Percentiles rank a stretch among this genome's conserved stretches.
Conservation (phyloP, 2,329 filamentous ascomycete genomes). For the Cordyceps sp. region DNA sequence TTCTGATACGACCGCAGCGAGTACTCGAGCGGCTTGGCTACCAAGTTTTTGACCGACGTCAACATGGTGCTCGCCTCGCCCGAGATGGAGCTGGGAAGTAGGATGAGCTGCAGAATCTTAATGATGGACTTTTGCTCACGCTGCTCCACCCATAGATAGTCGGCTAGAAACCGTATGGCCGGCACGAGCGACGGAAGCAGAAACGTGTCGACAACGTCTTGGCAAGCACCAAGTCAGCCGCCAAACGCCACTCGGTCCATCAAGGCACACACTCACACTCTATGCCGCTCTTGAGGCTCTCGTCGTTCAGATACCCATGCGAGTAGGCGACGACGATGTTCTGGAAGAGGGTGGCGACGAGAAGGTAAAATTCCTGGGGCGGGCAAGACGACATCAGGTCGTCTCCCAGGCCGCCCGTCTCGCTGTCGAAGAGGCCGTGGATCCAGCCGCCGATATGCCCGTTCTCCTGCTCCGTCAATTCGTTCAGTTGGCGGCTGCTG, state of each 20-base stretch:
- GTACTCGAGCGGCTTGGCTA: slow-evolving; percentile 52
- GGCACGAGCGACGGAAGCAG: slow-evolving; percentile 63
- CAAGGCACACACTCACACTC: slow-evolving; percentile 41
- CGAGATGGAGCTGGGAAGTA: slow-evolving; percentile 54
- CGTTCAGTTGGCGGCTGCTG: slow-evolving; percentile 36
- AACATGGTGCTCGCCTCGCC: slow-evolving; percentile 58
- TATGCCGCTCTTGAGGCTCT: slow-evolving; percentile 56
- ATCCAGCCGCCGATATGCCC: slow-evolving; percentile 60
- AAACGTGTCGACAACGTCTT: slow-evolving; percentile 67
- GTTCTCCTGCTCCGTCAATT: slow-evolving; percentile 47
- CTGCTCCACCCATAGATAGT: slow-evolving; percentile 51
- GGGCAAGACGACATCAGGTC: slow-evolving; percentile 70
- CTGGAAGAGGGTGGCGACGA: slow-evolving; percentile 62
- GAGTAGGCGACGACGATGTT: slow-evolving; percentile 57
- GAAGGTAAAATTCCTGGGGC: slow-evolving; percentile 66
- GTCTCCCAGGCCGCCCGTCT: slow-evolving; percentile 57
- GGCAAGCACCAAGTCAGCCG: too few species aligned
- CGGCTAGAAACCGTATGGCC: slow-evolving; percentile 54
- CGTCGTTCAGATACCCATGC: slow-evolving; percentile 47
- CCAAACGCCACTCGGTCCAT: too few species aligned
- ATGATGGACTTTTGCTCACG: slow-evolving; percentile 52
- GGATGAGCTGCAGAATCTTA: slow-evolving; percentile 54
- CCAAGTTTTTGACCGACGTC: slow-evolving; percentile 51
- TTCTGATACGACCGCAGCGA: slow-evolving; percentile 50
- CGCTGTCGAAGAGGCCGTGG: slow-evolving; percentile 58